Percentiles rank a stretch among this genome's conserved stretches.
phyloP scores from a whole-genome alignment of 768 basidiomycete genomes.

The Termitomyces sp. region DNA sequence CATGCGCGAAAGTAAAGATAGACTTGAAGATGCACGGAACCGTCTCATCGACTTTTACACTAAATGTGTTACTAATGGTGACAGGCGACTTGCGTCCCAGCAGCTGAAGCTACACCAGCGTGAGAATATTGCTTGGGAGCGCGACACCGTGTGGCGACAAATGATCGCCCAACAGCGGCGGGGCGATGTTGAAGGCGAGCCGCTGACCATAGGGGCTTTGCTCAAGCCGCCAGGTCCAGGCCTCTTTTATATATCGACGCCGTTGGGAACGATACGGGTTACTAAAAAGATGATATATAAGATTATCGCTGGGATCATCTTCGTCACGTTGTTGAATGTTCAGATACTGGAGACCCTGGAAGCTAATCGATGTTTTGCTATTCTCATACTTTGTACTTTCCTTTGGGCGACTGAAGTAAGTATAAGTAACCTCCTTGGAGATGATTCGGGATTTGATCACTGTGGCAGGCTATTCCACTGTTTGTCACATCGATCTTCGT shows the following conservation, averaged over 20 bases:
- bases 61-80: conserved; percentile 76
- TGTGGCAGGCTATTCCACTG: conserved; percentile 81
- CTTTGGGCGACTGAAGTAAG: conserved; percentile 95
- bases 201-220: conserved; percentile 35
- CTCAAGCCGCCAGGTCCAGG: conserved; percentile 38
- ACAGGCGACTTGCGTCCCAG: conserved; percentile 61
- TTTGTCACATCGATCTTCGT: conserved; percentile 95
- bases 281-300: conserved; percentile 59
- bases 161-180: conserved; percentile 84
- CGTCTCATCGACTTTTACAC: conserved; percentile 71
- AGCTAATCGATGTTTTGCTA: conserved; percentile 87
- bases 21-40: conserved; percentile 50
- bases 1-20: conserved; percentile 52
- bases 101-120: conserved; percentile 84
- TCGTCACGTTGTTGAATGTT: conserved; percentile 57
- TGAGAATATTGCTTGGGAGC: conserved; percentile 94
- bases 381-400: conserved; percentile 85
- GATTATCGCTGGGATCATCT: conserved; percentile 48
- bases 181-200: conserved; percentile 39
- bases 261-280: conserved; percentile 59
- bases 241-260: conserved; percentile 54
- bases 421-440: conserved; percentile 24
- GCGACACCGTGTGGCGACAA: conserved; percentile 96
- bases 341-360: conserved; percentile 53
- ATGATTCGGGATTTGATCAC: not conserved